Evolutionary conservation across 768 basidiomycete genomes (phyloP).

Genomic region (Kwoniella mangroviensis): DNA sequence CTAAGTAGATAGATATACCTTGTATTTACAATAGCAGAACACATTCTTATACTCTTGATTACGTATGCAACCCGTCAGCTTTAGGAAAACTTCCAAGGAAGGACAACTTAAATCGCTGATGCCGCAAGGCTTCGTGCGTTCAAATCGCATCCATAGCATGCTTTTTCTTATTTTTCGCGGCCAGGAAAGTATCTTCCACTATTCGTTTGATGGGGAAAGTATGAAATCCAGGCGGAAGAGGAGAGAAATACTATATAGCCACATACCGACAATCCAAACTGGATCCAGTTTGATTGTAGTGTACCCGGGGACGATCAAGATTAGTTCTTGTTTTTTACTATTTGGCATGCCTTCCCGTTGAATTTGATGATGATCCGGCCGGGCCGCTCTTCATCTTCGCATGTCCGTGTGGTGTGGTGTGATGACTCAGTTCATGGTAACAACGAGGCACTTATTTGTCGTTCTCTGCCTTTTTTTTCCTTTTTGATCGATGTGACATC

Average conservation of each 20-base stretch:
- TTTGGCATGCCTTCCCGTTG: neutral
- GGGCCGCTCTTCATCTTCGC: neutral
- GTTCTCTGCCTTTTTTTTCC: neutral
- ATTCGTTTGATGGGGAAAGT: neutral
- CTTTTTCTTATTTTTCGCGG: neutral
- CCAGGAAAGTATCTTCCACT: neutral
- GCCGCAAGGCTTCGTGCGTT: conserved; percentile 27
- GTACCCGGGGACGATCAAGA: neutral
- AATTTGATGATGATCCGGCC: conserved; percentile 1
- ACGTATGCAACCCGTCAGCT: conserved; percentile 10
- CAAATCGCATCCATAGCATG: conserved; percentile 24
- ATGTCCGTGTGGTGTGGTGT: neutral
- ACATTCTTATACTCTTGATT: too few relatives aligned
- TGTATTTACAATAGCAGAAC: too few relatives aligned
- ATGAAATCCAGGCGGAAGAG: neutral
- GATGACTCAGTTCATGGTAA: neutral
- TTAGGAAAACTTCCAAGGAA: conserved; percentile 15
- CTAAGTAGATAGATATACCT: too few relatives aligned
- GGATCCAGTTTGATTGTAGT: too few relatives aligned
- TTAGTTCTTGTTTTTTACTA: too few relatives aligned
- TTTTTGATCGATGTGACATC: neutral
- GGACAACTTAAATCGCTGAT: neutral
- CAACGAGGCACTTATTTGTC: neutral
- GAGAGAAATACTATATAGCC: neutral
- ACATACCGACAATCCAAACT: neutral